These are phyloP conservation scores for Salmacisia buchloeana DNA, from an alignment of 1,284 basidiomycete genomes.

Conservation along the genomic window DNA sequence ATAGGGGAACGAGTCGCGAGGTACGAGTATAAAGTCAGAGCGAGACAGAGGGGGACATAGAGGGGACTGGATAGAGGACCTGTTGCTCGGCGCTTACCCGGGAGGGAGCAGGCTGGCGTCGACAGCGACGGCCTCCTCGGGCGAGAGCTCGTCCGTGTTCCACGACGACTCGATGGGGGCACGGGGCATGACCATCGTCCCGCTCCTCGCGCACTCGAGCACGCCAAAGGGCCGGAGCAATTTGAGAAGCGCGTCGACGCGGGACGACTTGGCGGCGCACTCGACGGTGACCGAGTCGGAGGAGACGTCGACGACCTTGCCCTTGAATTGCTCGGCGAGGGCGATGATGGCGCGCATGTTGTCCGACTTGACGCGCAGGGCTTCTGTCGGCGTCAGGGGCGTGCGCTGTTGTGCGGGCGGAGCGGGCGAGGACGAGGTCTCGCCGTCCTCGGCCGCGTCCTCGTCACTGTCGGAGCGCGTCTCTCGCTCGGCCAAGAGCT, in stretches of 20 bases:
- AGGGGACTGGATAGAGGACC: too few relatives aligned
- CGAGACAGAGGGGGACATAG: too few relatives aligned
- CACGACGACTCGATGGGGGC: conserved; percentile 2
- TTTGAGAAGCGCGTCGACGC: conserved; percentile 88
- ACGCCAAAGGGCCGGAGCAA: conserved; percentile 91
- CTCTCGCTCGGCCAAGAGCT: conserved; percentile 36
- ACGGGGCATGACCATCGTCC: conserved; percentile 48
- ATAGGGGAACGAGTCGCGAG: not conserved
- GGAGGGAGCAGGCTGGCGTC: conserved; percentile 47
- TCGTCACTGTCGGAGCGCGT: conserved; percentile 6
- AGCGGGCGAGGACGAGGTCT: conserved; percentile 16
- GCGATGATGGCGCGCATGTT: conserved; percentile 79
- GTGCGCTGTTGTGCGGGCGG: conserved; percentile 36
- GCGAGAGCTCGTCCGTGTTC: conserved; percentile 13
- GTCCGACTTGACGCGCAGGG: conserved; percentile 80
- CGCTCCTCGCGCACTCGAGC: conserved; percentile 72
- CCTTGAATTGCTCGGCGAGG: conserved; percentile 82
- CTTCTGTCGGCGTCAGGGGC: conserved; percentile 67
- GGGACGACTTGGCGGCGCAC: conserved; percentile 80
- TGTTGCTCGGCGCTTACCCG: conserved; percentile 31
- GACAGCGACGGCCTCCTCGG: conserved; percentile 36
- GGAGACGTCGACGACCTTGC: conserved; percentile 87
- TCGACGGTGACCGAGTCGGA: conserved; percentile 92
- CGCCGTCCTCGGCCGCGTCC: not conserved
- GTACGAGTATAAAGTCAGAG: too few relatives aligned